Conservation (phyloP, 208 protist species). For the Leishmania guyanensis region DNA sequence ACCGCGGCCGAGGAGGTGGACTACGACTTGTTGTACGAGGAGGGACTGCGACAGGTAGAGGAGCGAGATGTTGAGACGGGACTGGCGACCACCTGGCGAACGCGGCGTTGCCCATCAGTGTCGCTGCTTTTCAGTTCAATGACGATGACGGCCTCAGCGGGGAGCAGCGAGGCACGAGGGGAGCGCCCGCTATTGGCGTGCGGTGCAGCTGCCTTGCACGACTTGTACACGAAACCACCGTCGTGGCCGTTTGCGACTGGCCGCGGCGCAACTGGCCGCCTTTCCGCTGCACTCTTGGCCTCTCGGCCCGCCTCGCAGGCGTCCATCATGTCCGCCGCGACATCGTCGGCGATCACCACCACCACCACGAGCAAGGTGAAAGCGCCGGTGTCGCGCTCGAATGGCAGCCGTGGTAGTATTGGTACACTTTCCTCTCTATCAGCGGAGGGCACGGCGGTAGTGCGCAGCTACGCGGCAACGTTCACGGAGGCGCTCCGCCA, state of each 20-base stretch:
- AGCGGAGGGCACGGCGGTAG: slow-evolving; percentile 30
- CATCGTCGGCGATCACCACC: neutral
- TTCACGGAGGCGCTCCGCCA: slow-evolving; percentile 23
- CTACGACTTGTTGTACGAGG: slow-evolving; percentile 33
- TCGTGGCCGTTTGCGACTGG: neutral
- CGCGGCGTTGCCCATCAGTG: slow-evolving; percentile 5
- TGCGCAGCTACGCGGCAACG: slow-evolving; percentile 23
- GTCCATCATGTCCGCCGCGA: neutral
- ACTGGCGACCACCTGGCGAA: slow-evolving; percentile 24
- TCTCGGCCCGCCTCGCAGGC: slow-evolving; percentile 1
- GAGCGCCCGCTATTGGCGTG: too few species aligned
- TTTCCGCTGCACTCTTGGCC: neutral
- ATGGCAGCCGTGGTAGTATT: neutral
- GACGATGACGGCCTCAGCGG: neutral
- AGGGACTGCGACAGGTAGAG: slow-evolving; percentile 24
- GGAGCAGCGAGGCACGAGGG: neutral
- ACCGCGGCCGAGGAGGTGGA: slow-evolving; percentile 21
- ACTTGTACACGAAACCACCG: slow-evolving; percentile 2
- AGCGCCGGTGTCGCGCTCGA: neutral
- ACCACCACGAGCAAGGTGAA: neutral
- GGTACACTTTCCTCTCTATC: slow-evolving; percentile 12
- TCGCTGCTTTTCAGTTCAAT: neutral
- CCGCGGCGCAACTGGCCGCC: neutral
- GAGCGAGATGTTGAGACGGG: slow-evolving; percentile 25
- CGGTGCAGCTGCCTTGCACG: neutral